Evolutionary conservation across 2,329 filamentous ascomycete genomes (phyloP).

Genomic region (Aspergillus clavatus): DNA sequence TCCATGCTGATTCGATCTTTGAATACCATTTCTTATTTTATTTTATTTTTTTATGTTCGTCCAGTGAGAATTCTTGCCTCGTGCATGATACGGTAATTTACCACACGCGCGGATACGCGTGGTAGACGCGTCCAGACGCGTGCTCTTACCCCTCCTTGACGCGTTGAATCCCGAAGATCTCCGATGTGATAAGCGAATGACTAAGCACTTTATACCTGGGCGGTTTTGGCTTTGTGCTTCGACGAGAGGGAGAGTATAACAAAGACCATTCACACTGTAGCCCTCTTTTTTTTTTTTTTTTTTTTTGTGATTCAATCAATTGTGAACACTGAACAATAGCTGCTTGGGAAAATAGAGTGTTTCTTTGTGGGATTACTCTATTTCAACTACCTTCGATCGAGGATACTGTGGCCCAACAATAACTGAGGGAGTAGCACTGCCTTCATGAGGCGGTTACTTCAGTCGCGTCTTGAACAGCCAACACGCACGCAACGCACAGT

Average conservation of each 20-base stretch:
- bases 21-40: no score
- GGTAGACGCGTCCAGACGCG: slow-evolving; percentile 17
- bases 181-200: slow-evolving; percentile 8
- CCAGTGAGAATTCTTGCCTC: no score
- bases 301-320: no score
- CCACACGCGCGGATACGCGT: slow-evolving; percentile 19
- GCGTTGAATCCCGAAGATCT: slow-evolving; percentile 6
- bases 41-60: not conserved
- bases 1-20: no score
- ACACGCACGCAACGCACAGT: not conserved
- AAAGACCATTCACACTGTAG: no score
- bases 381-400: not conserved
- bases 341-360: slow-evolving; percentile 1
- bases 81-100: slow-evolving; percentile 13
- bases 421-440: no score
- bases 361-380: not conserved
- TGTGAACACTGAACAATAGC: not conserved
- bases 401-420: no score
- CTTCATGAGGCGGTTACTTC: not conserved
- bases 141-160: slow-evolving; percentile 13
- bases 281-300: no score
- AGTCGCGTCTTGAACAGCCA: not conserved
- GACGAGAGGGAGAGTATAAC: no score
- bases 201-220: no score
- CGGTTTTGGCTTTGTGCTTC: no score